phyloP scores from a whole-genome alignment of 306 rosid species.

The Lathyrus aphaca region DNA sequence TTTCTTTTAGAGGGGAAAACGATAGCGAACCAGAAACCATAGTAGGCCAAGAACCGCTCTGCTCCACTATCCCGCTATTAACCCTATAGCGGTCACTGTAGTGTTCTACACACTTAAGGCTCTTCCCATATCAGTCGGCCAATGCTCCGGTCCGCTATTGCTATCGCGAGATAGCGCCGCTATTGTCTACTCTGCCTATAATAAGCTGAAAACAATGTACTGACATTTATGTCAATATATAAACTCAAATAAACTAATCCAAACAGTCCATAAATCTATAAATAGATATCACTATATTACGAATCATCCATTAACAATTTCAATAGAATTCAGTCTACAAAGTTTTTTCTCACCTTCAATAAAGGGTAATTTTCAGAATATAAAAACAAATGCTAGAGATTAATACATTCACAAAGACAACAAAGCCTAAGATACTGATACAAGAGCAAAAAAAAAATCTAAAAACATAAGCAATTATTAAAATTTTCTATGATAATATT shows the following conservation, averaged over 20 bases:
- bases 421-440: constrained; percentile 3
- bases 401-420: constrained; percentile 1
- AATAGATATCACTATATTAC: not conserved
- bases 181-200: not conserved
- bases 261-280: not conserved
- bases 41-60: too few species aligned
- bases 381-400: constrained; percentile 11
- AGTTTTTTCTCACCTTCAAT: not conserved
- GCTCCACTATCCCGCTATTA: too few species aligned
- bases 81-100: too few species aligned
- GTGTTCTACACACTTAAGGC: too few species aligned
- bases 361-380: not conserved
- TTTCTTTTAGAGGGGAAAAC: too few species aligned
- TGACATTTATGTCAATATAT: not conserved
- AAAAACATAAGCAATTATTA: constrained; percentile 12
- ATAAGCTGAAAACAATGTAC: not conserved
- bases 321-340: not conserved
- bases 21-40: too few species aligned
- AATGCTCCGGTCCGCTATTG: too few species aligned
- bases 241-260: not conserved
- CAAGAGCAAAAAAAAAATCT: not conserved
- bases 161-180: too few species aligned
- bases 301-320: constrained; percentile 1
- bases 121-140: too few species aligned
- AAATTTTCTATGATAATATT: too few species aligned